Base-by-base conservation (phyloP, 2,329 filamentous ascomycete genomes). In the Metarhizium robertsii region DNA sequence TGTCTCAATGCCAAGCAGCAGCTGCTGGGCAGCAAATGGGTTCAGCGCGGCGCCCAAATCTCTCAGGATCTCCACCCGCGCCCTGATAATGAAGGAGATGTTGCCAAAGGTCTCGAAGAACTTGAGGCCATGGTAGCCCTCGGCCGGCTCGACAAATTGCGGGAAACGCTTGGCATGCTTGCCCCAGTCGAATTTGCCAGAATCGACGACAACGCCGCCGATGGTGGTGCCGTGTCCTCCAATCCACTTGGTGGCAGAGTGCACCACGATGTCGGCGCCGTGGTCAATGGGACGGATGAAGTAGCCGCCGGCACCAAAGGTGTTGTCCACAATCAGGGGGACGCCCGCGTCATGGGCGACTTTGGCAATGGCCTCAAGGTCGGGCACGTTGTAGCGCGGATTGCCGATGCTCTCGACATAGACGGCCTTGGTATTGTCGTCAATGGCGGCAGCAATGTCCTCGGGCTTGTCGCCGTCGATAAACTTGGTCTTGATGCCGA, bases 211-310 rank as follows among this genome's bases (percentile, higher is more conserved):
- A 47, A 96, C 81, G 58, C 92, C 92, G 56, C 81, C 92, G 61
- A 96, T 88, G 30, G 92, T 96, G 45, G 92, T 95, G 58, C 92
- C 92, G 71, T 97, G 92, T 46, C 92, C 92, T 56, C 92, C 92
- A 60, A 97, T 96, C 92, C 92, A 96, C 73, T 96, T 96, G 57
- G 92, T 96, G 11, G 91, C 91, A 43, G 88, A 94, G 79, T 96
- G 91, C 29, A 96, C 89, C 53, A 96, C 87, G 58, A 96, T 96
- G 68, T 96, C 92, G 60, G 89, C 92, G 55, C 92, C 92, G 71
- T 95, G 88, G 29, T 92, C 86, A 64, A 96, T 92, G 45, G 92
- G 92, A 6, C 87, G 84, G 62, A 86, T 77, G 70, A 90, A 95
- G 79, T 89, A 96, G 52, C 92, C 92, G 57, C 92, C 92, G 13